Conservation (phyloP, 768 basidiomycete genomes). For the Pseudohyphozyma bogoriensis region DNA sequence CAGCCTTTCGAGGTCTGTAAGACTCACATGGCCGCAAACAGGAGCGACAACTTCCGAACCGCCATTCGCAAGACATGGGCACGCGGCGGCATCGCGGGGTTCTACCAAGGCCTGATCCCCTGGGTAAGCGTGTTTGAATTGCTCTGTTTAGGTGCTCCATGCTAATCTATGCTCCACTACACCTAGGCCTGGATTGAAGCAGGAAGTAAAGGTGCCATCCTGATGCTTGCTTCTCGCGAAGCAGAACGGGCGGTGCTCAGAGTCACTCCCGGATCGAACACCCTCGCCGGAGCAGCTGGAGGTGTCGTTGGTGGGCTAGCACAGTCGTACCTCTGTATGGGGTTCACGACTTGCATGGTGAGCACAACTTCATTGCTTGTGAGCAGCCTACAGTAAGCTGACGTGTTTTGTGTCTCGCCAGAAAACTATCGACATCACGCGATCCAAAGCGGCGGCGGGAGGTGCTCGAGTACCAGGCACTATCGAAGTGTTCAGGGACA, state of each 20-base stretch:
- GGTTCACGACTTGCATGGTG: conserved; percentile 33
- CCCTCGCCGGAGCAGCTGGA: conserved; percentile 74
- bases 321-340: conserved; percentile 98
- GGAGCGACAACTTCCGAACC: conserved; percentile 73
- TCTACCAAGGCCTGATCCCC: conserved; percentile 96
- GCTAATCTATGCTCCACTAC: background rate
- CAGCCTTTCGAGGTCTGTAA: conserved; percentile 96
- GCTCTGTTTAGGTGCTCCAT: background rate
- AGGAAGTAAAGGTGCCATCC: conserved; percentile 89
- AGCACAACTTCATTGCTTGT: background rate
- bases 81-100: conserved; percentile 75
- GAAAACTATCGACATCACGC: conserved; percentile 97
- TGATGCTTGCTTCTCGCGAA: conserved; percentile 88
- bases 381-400: background rate
- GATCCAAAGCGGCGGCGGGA: conserved; percentile 69
- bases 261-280: conserved; percentile 66
- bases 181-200: conserved; percentile 87
- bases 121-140: conserved; percentile 45
- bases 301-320: conserved; percentile 95
- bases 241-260: conserved; percentile 56
- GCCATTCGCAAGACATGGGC: conserved; percentile 76
- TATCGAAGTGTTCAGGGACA: conserved; percentile 84
- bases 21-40: conserved; percentile 98
- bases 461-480: conserved; percentile 36
- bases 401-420: conserved; percentile 73